These are phyloP conservation scores for Lactarius hengduanensis DNA, from an alignment of 768 basidiomycete genomes.

Conservation along the genomic window DNA sequence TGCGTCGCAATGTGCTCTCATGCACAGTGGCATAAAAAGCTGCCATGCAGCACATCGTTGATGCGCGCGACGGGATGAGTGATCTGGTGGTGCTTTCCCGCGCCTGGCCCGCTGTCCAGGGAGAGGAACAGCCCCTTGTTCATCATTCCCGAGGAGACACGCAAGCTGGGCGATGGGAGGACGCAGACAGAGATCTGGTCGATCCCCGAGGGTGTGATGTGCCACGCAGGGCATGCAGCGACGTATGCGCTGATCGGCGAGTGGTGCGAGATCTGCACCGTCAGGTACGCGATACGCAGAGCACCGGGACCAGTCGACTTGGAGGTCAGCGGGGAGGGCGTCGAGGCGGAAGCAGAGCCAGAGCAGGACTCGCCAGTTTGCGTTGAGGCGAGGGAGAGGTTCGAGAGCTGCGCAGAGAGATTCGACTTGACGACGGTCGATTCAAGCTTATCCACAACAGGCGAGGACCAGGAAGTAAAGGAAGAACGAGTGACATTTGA, in stretches of 20 bases:
- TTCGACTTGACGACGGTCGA: constrained; percentile 47
- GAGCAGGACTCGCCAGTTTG: constrained; percentile 32
- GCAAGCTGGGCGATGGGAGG: constrained; percentile 74
- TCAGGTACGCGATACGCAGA: constrained; percentile 74
- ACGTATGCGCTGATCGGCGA: constrained; percentile 90
- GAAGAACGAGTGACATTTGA: no score
- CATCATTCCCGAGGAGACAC: constrained; percentile 75
- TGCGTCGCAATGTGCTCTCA: no score
- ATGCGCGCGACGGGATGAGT: constrained; percentile 88
- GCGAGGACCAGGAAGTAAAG: constrained; percentile 45
- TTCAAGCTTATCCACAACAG: constrained; percentile 32
- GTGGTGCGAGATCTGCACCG: constrained; percentile 96
- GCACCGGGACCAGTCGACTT: constrained; percentile 29
- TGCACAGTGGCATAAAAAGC: constrained; percentile 85
- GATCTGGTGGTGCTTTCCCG: constrained; percentile 81
- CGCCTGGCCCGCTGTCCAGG: constrained; percentile 69
- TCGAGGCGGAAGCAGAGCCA: constrained; percentile 11
- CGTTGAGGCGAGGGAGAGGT: constrained; percentile 50
- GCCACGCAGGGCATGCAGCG: constrained; percentile 70
- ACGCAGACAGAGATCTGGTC: constrained; percentile 95
- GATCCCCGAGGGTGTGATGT: constrained; percentile 70
- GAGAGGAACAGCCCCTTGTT: constrained; percentile 90
- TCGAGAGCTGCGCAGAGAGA: constrained; percentile 57
- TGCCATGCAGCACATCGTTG: constrained; percentile 88
- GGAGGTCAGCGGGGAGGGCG: constrained; percentile 34